phyloP scores from a whole-genome alignment of 78 protist genomes.

The Chrysochromulina parva region DNA sequence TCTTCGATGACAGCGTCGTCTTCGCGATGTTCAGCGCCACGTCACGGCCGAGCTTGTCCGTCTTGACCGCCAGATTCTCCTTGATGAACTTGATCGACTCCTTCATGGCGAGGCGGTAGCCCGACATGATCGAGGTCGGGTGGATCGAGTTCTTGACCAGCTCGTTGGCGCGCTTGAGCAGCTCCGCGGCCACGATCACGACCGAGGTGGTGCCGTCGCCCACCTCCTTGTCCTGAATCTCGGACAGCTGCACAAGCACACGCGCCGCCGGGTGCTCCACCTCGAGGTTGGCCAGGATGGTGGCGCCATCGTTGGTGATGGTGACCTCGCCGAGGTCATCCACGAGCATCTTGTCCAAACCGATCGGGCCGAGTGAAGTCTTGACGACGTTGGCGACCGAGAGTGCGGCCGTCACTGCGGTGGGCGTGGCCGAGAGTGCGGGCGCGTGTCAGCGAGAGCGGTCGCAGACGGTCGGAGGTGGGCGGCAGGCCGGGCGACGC shows the following conservation, averaged over 20 bases:
- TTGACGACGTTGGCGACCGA: conserved; percentile 96
- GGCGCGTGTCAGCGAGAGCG: background rate
- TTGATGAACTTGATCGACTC: conserved; percentile 90
- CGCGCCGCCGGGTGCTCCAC: conserved; percentile 97
- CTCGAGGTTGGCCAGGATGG: conserved; percentile 89
- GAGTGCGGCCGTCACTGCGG: conserved; percentile 84
- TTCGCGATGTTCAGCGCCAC: conserved; percentile 86
- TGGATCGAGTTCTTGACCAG: conserved; percentile 90
- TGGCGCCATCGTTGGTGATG: conserved; percentile 92
- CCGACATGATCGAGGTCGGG: conserved; percentile 97
- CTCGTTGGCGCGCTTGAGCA: conserved; percentile 89
- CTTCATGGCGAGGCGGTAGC: conserved; percentile 90
- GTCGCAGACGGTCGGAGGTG: background rate
- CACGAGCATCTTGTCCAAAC: conserved; percentile 99
- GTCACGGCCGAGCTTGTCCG: conserved; percentile 84
- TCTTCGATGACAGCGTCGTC: conserved; percentile 97
- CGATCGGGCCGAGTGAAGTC: conserved; percentile 98
- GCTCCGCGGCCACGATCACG: conserved; percentile 97
- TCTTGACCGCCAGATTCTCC: conserved; percentile 53
- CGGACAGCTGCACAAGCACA: conserved; percentile 75
- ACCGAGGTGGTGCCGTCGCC: conserved; percentile 99
- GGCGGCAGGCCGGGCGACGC: background rate
- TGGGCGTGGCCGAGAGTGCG: no score
- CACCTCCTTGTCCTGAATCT: conserved; percentile 92
- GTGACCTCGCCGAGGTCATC: conserved; percentile 87